Conservation (phyloP, 768 basidiomycete species). For the Lactarius akahatsu region DNA sequence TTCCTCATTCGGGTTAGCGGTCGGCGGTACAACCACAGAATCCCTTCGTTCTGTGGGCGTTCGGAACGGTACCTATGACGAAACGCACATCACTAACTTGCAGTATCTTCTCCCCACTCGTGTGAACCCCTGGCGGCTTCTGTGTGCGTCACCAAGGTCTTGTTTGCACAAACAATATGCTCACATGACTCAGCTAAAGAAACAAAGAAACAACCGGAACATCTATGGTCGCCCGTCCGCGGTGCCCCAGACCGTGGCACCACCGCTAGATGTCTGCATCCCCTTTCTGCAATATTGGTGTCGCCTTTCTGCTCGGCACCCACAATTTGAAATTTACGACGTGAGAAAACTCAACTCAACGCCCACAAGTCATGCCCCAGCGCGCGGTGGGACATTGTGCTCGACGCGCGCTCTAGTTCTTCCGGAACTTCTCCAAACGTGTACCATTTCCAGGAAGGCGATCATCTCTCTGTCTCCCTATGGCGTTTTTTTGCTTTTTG, state of each 20-base stretch:
- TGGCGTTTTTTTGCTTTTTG: not conserved
- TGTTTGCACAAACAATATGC: not conserved
- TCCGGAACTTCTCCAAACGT: too few relatives aligned
- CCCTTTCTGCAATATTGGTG: not conserved
- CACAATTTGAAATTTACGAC: not conserved
- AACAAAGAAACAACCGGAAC: not conserved
- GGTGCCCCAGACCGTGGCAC: not conserved
- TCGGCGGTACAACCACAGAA: not conserved
- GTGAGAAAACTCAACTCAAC: not conserved
- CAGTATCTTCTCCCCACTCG: not conserved
- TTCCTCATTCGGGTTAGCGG: conserved; percentile 13
- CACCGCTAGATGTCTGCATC: not conserved
- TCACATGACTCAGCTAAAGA: not conserved
- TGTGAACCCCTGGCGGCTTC: not conserved
- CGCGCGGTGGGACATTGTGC: not conserved
- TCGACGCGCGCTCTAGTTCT: not conserved
- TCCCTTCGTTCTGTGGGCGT: not conserved
- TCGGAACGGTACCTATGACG: not conserved
- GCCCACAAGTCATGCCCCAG: not conserved
- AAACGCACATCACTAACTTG: not conserved
- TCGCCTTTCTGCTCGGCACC: not conserved
- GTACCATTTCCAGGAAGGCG: not conserved
- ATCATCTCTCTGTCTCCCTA: not conserved
- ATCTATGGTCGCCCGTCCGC: not conserved
- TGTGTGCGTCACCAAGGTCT: not conserved